These are phyloP conservation scores for Ananas comosus DNA, from an alignment of 176 grass and related monocot species.

Conservation along the genomic window DNA sequence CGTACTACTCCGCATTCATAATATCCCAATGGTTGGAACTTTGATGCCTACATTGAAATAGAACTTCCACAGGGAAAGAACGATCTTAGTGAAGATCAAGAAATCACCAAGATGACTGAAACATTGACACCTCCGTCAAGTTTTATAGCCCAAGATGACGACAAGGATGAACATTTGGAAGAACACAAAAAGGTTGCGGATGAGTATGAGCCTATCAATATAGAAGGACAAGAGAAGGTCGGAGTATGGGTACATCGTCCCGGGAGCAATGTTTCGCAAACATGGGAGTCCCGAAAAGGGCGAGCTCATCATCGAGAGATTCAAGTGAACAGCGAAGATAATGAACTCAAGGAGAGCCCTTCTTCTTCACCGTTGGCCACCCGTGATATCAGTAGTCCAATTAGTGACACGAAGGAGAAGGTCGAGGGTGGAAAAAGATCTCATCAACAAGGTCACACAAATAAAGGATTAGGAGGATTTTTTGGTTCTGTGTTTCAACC, in stretches of 20 bases:
- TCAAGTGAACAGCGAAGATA: conserved; percentile 33
- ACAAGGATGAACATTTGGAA: conserved; percentile 26
- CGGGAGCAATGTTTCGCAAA: conserved; percentile 50
- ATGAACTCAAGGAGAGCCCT: conserved; percentile 21
- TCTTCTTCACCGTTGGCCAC: background rate
- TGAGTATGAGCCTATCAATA: conserved; percentile 59
- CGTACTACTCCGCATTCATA: background rate
- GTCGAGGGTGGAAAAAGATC: conserved; percentile 3
- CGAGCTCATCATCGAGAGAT: conserved; percentile 43
- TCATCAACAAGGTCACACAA: background rate
- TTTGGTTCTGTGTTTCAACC: conserved; percentile 43
- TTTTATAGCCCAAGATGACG: conserved; percentile 9
- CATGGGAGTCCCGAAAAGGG: conserved; percentile 82
- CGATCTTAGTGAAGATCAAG: conserved; percentile 24
- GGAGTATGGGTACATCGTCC: conserved; percentile 78
- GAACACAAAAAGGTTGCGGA: conserved; percentile 41
- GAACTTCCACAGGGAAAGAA: conserved; percentile 23
- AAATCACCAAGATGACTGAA: conserved; percentile 26
- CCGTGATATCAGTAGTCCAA: background rate
- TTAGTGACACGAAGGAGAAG: background rate
- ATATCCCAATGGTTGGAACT: background rate
- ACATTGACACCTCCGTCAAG: conserved; percentile 19
- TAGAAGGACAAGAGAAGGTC: conserved; percentile 66
- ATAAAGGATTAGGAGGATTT: conserved; percentile 9
- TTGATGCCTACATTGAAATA: conserved; percentile 5